Base-by-base conservation (phyloP, 2,329 filamentous ascomycete genomes). In the Colletotrichum sp. region DNA sequence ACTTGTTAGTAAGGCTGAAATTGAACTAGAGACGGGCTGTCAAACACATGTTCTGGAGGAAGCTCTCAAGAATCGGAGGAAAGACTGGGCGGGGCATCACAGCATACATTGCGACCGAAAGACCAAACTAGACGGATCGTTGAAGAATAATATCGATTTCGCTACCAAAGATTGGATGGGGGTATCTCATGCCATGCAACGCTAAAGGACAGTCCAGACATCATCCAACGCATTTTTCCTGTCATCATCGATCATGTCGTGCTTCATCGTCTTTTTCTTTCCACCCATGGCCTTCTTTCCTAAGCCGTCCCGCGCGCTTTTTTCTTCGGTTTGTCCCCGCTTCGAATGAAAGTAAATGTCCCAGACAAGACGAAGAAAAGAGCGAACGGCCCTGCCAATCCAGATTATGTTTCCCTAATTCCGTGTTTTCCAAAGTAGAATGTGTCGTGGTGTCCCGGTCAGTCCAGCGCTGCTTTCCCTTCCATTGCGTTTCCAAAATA, bases 151-250 rank as follows among this genome's bases (percentile, higher is more conserved):
- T 32, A 21, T 66, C n/a, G 10, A 65, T 60, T 76, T 65, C 65
- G 70, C 65, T 76, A 69, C 66, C 28, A 71, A 75, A 76, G 64
- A 72, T 66, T 71, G 72, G 68, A 15, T n/a, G 49, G 49, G 68
- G 75, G 66, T 76, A 76, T 76, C 75, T 76, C 66, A 49, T 76
- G 72, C 62, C 66, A 75, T 75, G 66, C 72, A 75, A 71, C 66
- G 71, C 71, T 71, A 66, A 75, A 71, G 60, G 66, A 76, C 68
- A 70, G 75, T 75, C 72, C 72, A 64, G 67, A 71, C 67, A 66
- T 76, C 66, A 66, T 76, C 66, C 71, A 76, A 66, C 63, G 52
- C 74, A 71, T 28, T 66, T 66, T 49, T 52, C 8, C 44, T 52
- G 44, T 30, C 68, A 52, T 76, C 52, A 75, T 76, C 44, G 44